Evolutionary conservation across 495 filamentous ascomycete genomes (phyloP).

Genomic region (Aspergillus egyptiacus): DNA sequence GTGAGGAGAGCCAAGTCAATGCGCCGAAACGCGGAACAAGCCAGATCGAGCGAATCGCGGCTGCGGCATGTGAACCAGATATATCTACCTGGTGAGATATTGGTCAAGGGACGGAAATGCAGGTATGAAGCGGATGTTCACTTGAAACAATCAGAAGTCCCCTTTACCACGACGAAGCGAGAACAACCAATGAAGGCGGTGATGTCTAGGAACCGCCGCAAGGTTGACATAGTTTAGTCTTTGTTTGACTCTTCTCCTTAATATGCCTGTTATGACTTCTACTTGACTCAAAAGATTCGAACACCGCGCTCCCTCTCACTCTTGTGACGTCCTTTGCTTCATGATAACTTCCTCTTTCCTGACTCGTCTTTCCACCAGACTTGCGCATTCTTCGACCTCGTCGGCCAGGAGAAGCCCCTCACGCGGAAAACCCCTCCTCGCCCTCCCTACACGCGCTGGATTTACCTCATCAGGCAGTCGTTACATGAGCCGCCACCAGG

Average conservation of each 20-base stretch:
- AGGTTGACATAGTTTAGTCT: background rate
- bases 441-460: background rate
- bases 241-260: too few relatives aligned
- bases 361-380: conserved; percentile 3
- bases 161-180: background rate
- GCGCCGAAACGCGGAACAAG: conserved; percentile 21
- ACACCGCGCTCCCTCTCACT: conserved; percentile 4
- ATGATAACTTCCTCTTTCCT: conserved; percentile 10
- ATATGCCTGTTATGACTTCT: too few relatives aligned
- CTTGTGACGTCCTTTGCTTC: conserved; percentile 7
- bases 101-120: background rate
- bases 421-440: background rate
- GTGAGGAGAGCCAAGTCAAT: conserved; percentile 23
- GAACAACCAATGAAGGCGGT: conserved; percentile 11
- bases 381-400: background rate
- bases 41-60: conserved; percentile 14
- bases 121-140: background rate
- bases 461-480: background rate
- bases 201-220: conserved; percentile 1
- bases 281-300: conserved; percentile 7
- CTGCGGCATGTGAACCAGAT: conserved; percentile 4
- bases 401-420: conserved; percentile 11
- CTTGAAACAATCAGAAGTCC: background rate
- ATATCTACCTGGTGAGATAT: too few relatives aligned
- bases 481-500: conserved; percentile 30